These are phyloP conservation scores for Laetiporus sulphureus DNA, from an alignment of 1,284 basidiomycete species.

Conservation along the genomic window DNA sequence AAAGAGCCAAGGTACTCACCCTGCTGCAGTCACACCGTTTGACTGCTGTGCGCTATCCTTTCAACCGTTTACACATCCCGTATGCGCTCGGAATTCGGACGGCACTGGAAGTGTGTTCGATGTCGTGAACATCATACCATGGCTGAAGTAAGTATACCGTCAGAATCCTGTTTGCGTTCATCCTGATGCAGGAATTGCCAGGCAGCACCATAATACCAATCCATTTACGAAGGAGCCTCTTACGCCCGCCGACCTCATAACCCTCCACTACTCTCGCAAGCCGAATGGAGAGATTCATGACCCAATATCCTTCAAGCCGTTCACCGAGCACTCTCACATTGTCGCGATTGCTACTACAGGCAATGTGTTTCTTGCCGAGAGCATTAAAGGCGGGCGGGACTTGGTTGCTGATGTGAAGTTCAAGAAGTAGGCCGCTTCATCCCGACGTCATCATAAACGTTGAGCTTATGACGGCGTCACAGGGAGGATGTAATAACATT, in stretches of 20 bases:
- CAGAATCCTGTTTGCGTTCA: slow-evolving; percentile 6
- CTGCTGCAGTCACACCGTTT: slow-evolving; percentile 66
- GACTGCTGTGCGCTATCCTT: slow-evolving; percentile 93
- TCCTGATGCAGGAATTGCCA: slow-evolving; percentile 22
- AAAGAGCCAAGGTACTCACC: slow-evolving; percentile 58
- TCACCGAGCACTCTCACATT: slow-evolving; percentile 88
- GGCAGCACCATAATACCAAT: slow-evolving; percentile 72
- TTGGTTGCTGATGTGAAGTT: slow-evolving; percentile 82
- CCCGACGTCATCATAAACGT: slow-evolving; percentile 2
- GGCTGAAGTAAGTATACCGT: slow-evolving; percentile 83
- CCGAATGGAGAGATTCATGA: slow-evolving; percentile 81
- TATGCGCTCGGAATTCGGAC: slow-evolving; percentile 77
- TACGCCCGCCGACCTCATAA: slow-evolving; percentile 75
- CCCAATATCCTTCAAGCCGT: slow-evolving; percentile 90
- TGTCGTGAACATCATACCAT: slow-evolving; percentile 86
- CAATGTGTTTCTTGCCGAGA: slow-evolving; percentile 87
- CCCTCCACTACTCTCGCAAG: slow-evolving; percentile 82
- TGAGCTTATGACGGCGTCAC: slow-evolving; percentile 4
- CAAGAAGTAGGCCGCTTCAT: slow-evolving; percentile 54
- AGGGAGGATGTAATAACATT: slow-evolving; percentile 90
- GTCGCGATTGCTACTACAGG: slow-evolving; percentile 87
- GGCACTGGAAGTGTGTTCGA: slow-evolving; percentile 83
- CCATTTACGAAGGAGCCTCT: slow-evolving; percentile 86
- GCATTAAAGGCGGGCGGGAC: slow-evolving; percentile 85
- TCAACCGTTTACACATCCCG: slow-evolving; percentile 86